Evolutionary conservation across 2,329 filamentous ascomycete species (phyloP).

Genomic region (Tolypocladium sp.): DNA sequence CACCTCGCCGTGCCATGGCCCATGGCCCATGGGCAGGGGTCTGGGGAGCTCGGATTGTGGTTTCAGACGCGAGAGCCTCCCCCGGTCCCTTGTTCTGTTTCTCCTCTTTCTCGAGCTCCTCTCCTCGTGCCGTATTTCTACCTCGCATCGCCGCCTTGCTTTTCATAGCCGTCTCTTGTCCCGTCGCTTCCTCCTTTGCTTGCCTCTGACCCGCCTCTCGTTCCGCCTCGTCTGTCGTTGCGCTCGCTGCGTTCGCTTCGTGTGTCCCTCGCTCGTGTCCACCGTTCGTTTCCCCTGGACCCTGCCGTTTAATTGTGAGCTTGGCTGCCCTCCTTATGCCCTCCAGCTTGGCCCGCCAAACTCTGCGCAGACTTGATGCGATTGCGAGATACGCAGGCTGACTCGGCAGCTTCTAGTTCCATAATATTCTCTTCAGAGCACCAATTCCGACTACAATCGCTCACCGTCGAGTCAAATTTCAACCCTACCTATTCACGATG

Average conservation of each 20-base stretch:
- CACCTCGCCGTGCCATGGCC: neutral
- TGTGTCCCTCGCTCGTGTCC: neutral
- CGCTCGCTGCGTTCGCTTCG: neutral
- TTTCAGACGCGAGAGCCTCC: neutral
- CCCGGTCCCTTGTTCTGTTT: neutral
- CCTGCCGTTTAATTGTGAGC: neutral
- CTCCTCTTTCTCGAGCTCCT: neutral
- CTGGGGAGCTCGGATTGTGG: neutral
- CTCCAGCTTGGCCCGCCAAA: neutral
- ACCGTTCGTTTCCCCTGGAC: neutral
- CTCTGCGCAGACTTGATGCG: too few relatives aligned
- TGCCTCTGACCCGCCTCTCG: neutral
- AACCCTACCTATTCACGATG: slow-evolving; percentile 29
- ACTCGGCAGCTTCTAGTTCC: neutral
- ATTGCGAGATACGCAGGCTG: neutral
- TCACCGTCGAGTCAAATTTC: neutral
- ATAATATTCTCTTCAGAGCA: neutral
- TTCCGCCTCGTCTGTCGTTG: neutral
- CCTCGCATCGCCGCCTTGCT: neutral
- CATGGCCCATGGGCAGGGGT: neutral
- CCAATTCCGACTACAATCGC: neutral
- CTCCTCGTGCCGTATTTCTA: neutral
- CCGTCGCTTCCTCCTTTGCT: neutral
- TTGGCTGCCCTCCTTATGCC: neutral
- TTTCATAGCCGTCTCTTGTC: neutral